Evolutionary conservation across 768 basidiomycete species (phyloP).

Genomic region (Leccinum barrowsii): DNA sequence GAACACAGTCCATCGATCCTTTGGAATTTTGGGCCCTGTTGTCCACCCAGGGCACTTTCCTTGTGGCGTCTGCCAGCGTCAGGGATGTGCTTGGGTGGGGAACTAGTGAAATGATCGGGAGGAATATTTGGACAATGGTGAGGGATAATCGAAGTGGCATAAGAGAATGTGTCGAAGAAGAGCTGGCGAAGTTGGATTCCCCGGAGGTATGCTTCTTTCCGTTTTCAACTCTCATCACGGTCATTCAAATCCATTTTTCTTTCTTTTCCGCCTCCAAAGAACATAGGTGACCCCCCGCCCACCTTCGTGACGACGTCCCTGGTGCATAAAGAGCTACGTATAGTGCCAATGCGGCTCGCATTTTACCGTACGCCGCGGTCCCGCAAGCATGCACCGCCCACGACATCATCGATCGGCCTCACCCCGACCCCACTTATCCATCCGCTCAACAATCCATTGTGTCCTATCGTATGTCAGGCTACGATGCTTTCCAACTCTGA

Average conservation of each 20-base stretch:
- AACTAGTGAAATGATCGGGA: slow-evolving; percentile 50
- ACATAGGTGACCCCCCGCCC: slow-evolving; percentile 13
- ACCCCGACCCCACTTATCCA: slow-evolving; percentile 12
- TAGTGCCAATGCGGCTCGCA: slow-evolving; percentile 31
- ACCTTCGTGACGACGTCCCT: slow-evolving; percentile 31
- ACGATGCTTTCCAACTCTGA: slow-evolving; percentile 16
- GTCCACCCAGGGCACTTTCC: slow-evolving; percentile 43
- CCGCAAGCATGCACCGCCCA: background rate
- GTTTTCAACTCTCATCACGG: background rate
- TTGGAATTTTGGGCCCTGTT: slow-evolving; percentile 54
- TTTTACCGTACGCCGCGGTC: slow-evolving; percentile 35
- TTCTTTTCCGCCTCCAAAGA: background rate
- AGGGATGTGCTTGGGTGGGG: slow-evolving; percentile 67
- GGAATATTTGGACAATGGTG: slow-evolving; percentile 39
- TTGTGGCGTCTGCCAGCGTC: slow-evolving; percentile 48
- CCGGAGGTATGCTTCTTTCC: slow-evolving; percentile 13
- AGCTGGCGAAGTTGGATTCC: slow-evolving; percentile 21
- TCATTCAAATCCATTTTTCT: background rate
- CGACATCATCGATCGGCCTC: background rate
- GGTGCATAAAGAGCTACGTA: slow-evolving; percentile 35
- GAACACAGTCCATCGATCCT: slow-evolving; percentile 3
- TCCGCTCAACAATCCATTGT: slow-evolving; percentile 15
- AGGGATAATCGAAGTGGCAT: slow-evolving; percentile 17
- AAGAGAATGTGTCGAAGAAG: slow-evolving; percentile 25
- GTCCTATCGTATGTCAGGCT: slow-evolving; percentile 31